A percentile compares a stretch with the other conserved stretches of the same genome.
Conservation (phyloP, 1,284 basidiomycete species). For the Rhodotorula sp. region DNA sequence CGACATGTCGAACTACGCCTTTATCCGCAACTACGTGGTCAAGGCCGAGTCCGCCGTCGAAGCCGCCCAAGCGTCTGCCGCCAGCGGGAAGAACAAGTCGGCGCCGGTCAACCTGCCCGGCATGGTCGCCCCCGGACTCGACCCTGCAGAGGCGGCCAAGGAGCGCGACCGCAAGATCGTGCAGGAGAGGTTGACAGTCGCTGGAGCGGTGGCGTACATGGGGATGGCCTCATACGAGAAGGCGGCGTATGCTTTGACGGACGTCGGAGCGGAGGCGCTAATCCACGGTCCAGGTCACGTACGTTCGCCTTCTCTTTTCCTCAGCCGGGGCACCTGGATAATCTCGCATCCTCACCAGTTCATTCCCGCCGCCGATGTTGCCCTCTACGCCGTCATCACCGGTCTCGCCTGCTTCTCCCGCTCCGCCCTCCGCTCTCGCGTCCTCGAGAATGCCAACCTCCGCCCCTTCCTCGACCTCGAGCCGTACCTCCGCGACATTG, state of each 20-base stretch:
- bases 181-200: slow-evolving; percentile 74
- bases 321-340: not conserved
- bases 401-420: slow-evolving; percentile 72
- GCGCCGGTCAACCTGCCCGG: slow-evolving; percentile 40
- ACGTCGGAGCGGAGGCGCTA: slow-evolving; percentile 33
- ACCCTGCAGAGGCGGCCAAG: slow-evolving; percentile 37
- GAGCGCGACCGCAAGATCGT: slow-evolving; percentile 50
- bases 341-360: slow-evolving; percentile 54
- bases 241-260: slow-evolving; percentile 64
- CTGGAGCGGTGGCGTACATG: slow-evolving; percentile 68
- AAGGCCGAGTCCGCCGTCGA: slow-evolving; percentile 86
- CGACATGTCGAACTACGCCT: slow-evolving; percentile 75
- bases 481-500: slow-evolving; percentile 74
- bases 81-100: slow-evolving; percentile 33
- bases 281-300: slow-evolving; percentile 15
- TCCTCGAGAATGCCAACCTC: slow-evolving; percentile 69
- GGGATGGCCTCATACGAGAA: slow-evolving; percentile 70
- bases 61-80: slow-evolving; percentile 52
- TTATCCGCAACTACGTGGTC: slow-evolving; percentile 80
- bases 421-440: slow-evolving; percentile 62
- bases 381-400: slow-evolving; percentile 76
- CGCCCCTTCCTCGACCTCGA: slow-evolving; percentile 78
- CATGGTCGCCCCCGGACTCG: slow-evolving; percentile 41
- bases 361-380: slow-evolving; percentile 72
- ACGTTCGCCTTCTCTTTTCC: not conserved